Conservation (phyloP, 2,329 filamentous ascomycete species). For the Trichophyton verrucosum region DNA sequence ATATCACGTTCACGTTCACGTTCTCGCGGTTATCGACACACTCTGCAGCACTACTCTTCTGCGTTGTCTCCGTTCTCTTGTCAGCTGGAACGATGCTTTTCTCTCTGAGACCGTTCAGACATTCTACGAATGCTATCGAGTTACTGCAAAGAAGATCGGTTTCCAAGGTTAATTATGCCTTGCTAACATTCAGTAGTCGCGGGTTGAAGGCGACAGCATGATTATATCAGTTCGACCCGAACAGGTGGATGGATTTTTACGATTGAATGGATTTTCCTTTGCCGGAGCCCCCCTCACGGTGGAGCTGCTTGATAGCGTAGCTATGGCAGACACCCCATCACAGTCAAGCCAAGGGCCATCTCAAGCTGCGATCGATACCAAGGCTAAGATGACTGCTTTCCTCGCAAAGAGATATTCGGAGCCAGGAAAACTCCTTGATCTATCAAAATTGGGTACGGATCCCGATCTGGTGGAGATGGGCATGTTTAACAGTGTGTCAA, state of each 20-base stretch:
- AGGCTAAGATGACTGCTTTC: slow-evolving; percentile 56
- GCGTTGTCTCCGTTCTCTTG: slow-evolving; percentile 25
- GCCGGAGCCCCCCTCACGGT: slow-evolving; percentile 50
- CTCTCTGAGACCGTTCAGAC: slow-evolving; percentile 18
- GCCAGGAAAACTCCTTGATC: slow-evolving; percentile 61
- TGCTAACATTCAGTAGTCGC: slow-evolving; percentile 62
- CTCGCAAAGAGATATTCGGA: slow-evolving; percentile 62
- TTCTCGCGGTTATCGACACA: slow-evolving; percentile 31
- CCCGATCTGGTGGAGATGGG: slow-evolving; percentile 58
- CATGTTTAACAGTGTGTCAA: slow-evolving; percentile 59
- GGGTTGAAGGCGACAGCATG: slow-evolving; percentile 55
- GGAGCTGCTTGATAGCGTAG: slow-evolving; percentile 25
- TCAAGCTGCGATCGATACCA: slow-evolving; percentile 46
- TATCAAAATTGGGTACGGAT: slow-evolving; percentile 66
- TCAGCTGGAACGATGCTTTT: slow-evolving; percentile 33
- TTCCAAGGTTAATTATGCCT: slow-evolving; percentile 38
- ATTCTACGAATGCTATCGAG: slow-evolving; percentile 25
- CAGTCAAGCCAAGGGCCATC: slow-evolving; percentile 24
- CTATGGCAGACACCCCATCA: slow-evolving; percentile 14
- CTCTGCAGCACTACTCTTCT: slow-evolving; percentile 24
- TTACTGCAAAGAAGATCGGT: slow-evolving; percentile 21
- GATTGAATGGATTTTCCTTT: slow-evolving; percentile 57
- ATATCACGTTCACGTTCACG: slow-evolving; percentile 29
- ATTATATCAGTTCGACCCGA: slow-evolving; percentile 55
- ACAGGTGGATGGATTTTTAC: slow-evolving; percentile 51